Evolutionary conservation across 768 basidiomycete species (phyloP), one percentile per base, ranked within the genome.

Genomic region (Macrolepiota albuminosa): DNA sequence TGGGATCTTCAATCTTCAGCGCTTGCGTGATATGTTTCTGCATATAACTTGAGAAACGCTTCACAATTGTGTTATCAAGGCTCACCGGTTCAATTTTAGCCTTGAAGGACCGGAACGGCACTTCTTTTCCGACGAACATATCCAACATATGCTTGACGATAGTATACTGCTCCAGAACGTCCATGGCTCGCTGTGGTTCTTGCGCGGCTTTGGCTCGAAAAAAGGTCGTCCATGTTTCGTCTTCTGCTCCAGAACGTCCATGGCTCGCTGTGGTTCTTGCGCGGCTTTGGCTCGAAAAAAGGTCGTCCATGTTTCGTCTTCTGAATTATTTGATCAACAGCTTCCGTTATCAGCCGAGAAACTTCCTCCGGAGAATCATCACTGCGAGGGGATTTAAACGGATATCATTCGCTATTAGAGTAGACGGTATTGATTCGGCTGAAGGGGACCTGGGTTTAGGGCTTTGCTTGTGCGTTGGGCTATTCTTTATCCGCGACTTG

Each of bases 11-110:
- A 16, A 86, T 67, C 21, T 74, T 72, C 53, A 90, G 72, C 8
- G 83, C 84, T 42, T 68, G 71, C 66, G 81, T 71, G 31, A 90
- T 77, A 59, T 89, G 86, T 40, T 63, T 69, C 84, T 86, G 61
- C 6, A 57, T 10, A 62, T 31, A 40, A 54, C 14, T 16, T 61
- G 10, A 55, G 48, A 34, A 36, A 56, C n/a, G 14, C 18, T 29
- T 42, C 21, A 40, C n/a, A 36, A 11, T 33, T 13, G 33, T 18
- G 33, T 46, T 0, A 43, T 55, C 49, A 39, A 36, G 21, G 21
- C 29, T 63, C 60, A 85, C 85, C 71, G 76, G 78, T 59, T 79
- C 71, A 24, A 88, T 81, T n/a, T 59, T 56, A 52, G 71, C 61
- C 34, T 64, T 59, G 46, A 65, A 70, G 11, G 72, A 66, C 49